Evolutionary conservation across 148 eudicot genomes (phyloP).

Genomic region (Arbutus unedo): DNA sequence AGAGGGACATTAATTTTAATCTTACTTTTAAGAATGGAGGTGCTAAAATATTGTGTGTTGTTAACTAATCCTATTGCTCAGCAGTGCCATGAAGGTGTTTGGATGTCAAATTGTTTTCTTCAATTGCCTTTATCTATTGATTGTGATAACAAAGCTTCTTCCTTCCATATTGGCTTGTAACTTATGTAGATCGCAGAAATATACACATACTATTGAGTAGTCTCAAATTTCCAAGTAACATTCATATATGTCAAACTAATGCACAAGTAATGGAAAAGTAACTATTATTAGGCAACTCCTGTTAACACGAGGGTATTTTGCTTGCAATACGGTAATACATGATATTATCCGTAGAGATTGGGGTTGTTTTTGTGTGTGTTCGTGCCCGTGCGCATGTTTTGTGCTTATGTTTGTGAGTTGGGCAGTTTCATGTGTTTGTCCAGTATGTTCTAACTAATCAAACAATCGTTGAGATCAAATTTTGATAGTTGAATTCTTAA

Average conservation of each 20-base stretch:
- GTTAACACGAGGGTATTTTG: not conserved
- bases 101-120: not conserved
- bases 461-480: not conserved
- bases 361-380: not conserved
- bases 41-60: not conserved
- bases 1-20: not conserved
- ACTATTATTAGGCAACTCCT: not conserved
- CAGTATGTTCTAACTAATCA: not conserved
- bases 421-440: not conserved
- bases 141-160: not conserved
- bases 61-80: not conserved
- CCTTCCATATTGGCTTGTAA: not conserved
- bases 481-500: slow-evolving; percentile 37
- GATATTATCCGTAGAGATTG: too few relatives aligned
- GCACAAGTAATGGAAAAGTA: not conserved
- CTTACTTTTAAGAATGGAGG: not conserved
- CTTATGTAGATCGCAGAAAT: not conserved
- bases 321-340: not conserved
- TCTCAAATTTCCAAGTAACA: not conserved
- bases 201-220: not conserved
- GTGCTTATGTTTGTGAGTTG: not conserved
- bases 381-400: not conserved
- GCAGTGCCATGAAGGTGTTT: not conserved
- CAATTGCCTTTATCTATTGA: not conserved
- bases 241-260: not conserved